phyloP scores from a whole-genome alignment of 345 rosid species.

The Acer negundo region DNA sequence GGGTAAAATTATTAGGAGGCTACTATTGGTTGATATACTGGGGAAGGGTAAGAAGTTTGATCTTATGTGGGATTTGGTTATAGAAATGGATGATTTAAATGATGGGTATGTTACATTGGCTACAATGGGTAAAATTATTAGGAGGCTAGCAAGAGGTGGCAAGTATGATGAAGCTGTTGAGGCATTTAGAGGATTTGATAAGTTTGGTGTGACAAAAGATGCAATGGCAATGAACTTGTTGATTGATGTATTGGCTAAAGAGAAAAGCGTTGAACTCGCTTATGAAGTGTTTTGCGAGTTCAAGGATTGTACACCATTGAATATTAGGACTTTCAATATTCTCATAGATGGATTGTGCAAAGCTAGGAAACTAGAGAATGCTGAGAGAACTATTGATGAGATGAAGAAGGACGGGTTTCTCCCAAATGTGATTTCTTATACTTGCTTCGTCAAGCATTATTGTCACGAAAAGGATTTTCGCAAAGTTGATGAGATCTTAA shows the following conservation, averaged over 20 bases:
- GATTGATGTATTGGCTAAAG: slow-evolving; percentile 84
- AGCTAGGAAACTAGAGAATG: slow-evolving; percentile 59
- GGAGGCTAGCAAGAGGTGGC: slow-evolving; percentile 68
- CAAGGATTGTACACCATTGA: slow-evolving; percentile 38
- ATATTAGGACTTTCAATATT: slow-evolving; percentile 49
- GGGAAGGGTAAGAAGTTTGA: slow-evolving; percentile 60
- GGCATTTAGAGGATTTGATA: slow-evolving; percentile 55
- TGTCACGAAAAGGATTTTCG: slow-evolving; percentile 70
- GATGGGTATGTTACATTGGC: slow-evolving; percentile 53
- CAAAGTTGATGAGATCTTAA: slow-evolving; percentile 50
- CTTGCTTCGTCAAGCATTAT: slow-evolving; percentile 69
- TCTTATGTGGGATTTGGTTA: slow-evolving; percentile 62
- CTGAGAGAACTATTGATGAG: slow-evolving; percentile 52
- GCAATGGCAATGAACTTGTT: slow-evolving; percentile 49
- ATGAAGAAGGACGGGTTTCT: slow-evolving; percentile 52
- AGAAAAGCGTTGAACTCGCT: slow-evolving; percentile 70
- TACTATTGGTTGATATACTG: slow-evolving; percentile 76
- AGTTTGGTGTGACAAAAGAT: slow-evolving; percentile 52
- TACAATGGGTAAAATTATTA: slow-evolving; percentile 65
- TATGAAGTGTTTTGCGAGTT: slow-evolving; percentile 43
- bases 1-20: slow-evolving; percentile 67
- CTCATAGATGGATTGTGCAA: slow-evolving; percentile 83
- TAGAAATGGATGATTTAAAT: slow-evolving; percentile 51
- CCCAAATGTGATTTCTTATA: slow-evolving; percentile 65
- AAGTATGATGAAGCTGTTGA: slow-evolving; percentile 59